Evolutionary conservation across 2,329 filamentous ascomycete genomes (phyloP).

Genomic region (Metarhizium album): DNA sequence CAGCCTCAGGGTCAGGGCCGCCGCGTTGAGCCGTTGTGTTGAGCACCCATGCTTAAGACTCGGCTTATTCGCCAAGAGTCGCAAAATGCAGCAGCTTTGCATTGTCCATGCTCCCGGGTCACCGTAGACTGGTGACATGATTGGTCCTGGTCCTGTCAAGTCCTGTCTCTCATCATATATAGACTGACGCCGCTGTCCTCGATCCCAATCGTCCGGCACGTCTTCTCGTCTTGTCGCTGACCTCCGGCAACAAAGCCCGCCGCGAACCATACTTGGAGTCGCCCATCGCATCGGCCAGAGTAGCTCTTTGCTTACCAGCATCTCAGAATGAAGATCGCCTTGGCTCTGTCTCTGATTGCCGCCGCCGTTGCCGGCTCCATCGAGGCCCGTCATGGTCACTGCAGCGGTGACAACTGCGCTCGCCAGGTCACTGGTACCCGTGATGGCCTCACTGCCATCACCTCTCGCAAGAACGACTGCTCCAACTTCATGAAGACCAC

Average conservation of each 20-base stretch:
- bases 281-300: conserved; percentile 1
- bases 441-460: conserved; percentile 22
- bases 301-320: not conserved
- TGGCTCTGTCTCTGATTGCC: conserved; percentile 26
- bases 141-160: not conserved
- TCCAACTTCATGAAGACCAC: conserved; percentile 28
- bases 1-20: not conserved
- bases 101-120: too few relatives aligned
- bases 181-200: not conserved
- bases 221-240: conserved; percentile 1
- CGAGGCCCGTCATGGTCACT: conserved; percentile 24
- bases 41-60: not conserved
- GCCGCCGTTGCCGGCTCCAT: conserved; percentile 25
- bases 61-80: conserved; percentile 5
- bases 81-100: not conserved
- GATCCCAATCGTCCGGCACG: too few relatives aligned
- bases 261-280: not conserved
- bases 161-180: too few relatives aligned
- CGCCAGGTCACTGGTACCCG: conserved; percentile 34
- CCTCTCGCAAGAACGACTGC: conserved; percentile 28
- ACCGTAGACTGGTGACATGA: not conserved
- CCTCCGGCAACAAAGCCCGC: not conserved
- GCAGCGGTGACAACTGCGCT: conserved; percentile 34
- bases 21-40: not conserved
- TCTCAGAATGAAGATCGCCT: conserved; percentile 30